phyloP scores from a whole-genome alignment of 345 rosid genomes.

The Syzygium aromaticum region DNA sequence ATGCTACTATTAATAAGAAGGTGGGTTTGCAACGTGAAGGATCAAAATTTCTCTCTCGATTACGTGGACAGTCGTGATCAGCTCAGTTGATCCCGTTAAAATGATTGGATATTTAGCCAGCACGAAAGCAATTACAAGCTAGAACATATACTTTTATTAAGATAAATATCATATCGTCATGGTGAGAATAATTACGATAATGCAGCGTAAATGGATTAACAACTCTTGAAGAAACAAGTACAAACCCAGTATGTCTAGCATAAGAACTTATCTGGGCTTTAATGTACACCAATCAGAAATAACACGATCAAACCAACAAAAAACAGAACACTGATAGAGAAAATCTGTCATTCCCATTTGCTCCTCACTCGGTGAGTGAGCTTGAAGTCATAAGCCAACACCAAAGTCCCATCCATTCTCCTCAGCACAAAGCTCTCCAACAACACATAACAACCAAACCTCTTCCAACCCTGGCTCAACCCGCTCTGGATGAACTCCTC shows the following conservation, averaged over 20 bases:
- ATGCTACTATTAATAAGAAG: background rate
- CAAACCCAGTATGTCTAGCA: background rate
- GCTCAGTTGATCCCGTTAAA: too few species aligned
- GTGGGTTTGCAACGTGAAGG: background rate
- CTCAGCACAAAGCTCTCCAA: conserved; percentile 53
- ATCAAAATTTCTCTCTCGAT: too few species aligned
- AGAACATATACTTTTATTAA: too few species aligned
- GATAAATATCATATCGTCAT: too few species aligned
- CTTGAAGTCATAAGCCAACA: conserved; percentile 33
- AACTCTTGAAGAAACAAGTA: background rate
- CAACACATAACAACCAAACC: conserved; percentile 40
- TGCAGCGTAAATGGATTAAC: background rate
- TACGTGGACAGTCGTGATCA: too few species aligned
- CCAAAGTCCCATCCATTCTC: conserved; percentile 46
- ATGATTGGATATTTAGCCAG: too few species aligned
- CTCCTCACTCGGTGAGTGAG: conserved; percentile 27
- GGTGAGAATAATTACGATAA: background rate
- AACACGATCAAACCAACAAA: background rate
- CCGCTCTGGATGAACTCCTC: conserved; percentile 12
- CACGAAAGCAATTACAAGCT: too few species aligned
- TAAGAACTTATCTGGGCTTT: background rate
- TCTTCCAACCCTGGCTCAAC: conserved; percentile 27
- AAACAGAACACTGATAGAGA: background rate
- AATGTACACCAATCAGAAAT: conserved; percentile 3
- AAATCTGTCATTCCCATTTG: conserved; percentile 21